phyloP scores from a whole-genome alignment of 2,329 filamentous ascomycete genomes.

The Penicillium vulpinum region DNA sequence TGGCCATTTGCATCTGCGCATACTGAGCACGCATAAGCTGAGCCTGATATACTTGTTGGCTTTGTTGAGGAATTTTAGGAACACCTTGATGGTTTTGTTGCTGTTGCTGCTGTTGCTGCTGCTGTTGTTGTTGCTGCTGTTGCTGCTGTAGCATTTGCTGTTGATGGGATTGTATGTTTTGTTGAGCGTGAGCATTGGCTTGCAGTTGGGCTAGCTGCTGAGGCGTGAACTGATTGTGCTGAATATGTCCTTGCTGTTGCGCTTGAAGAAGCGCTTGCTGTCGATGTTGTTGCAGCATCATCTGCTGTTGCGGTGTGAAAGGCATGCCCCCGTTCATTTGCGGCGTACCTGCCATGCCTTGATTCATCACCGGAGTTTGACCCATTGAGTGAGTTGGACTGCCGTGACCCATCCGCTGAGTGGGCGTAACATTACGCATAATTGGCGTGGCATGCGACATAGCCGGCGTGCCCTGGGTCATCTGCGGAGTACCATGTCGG shows the following conservation, averaged over 20 bases:
- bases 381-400: constrained; percentile 47
- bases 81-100: constrained; percentile 23
- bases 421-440: constrained; percentile 50
- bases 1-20: constrained; percentile 40
- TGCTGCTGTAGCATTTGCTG: constrained; percentile 40
- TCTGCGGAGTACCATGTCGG: constrained; percentile 50
- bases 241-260: constrained; percentile 41
- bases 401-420: constrained; percentile 48
- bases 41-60: constrained; percentile 39
- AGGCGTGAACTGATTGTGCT: constrained; percentile 39
- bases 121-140: constrained; percentile 32
- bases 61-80: constrained; percentile 24
- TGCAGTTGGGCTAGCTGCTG: constrained; percentile 46
- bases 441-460: constrained; percentile 50
- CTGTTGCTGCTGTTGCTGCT: constrained; percentile 29
- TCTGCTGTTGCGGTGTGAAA: constrained; percentile 41
- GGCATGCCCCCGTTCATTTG: constrained; percentile 39
- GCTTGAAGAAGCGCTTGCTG: constrained; percentile 41
- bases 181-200: constrained; percentile 48
- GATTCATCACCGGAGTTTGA: constrained; percentile 48
- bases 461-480: constrained; percentile 48
- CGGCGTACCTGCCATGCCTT: constrained; percentile 42
- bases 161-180: constrained; percentile 46
- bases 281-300: constrained; percentile 39
- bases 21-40: constrained; percentile 42